Conservation (phyloP, 768 basidiomycete genomes). For the Boletellus sp. region DNA sequence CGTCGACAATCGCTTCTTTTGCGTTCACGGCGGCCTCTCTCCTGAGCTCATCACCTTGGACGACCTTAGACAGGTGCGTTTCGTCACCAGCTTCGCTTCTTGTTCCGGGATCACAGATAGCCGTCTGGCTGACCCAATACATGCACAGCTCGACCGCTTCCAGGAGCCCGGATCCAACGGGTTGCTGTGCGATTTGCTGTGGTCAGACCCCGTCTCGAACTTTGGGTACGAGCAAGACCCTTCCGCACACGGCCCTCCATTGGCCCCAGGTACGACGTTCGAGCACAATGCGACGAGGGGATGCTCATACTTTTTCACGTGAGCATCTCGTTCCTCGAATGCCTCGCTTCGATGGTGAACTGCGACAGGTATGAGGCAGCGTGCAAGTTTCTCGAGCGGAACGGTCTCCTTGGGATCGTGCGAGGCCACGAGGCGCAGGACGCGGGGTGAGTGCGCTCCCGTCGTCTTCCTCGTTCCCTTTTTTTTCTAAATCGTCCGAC, state of each 20-base stretch:
- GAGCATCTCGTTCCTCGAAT: conserved; percentile 28
- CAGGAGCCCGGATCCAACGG: conserved; percentile 91
- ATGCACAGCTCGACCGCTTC: conserved; percentile 80
- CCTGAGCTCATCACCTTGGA: conserved; percentile 78
- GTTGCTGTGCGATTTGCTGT: conserved; percentile 89
- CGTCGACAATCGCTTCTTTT: conserved; percentile 94
- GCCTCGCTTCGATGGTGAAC: neutral
- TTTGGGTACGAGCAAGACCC: conserved; percentile 80
- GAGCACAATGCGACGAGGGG: conserved; percentile 84
- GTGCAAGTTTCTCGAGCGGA: conserved; percentile 90
- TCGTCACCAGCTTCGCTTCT: neutral
- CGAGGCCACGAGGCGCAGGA: conserved; percentile 98
- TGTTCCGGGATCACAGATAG: neutral
- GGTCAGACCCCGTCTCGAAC: conserved; percentile 90
- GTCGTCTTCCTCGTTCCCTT: neutral
- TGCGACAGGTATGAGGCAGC: conserved; percentile 76
- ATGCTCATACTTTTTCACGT: conserved; percentile 93
- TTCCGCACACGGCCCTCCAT: conserved; percentile 43
- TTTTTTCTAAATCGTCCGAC: neutral
- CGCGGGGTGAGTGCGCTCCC: conserved; percentile 60
- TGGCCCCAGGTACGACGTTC: conserved; percentile 59
- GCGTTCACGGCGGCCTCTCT: conserved; percentile 94
- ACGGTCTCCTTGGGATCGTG: conserved; percentile 85
- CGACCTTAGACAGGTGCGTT: conserved; percentile 63
- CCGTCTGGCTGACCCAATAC: conserved; percentile 5